A percentile compares a stretch with the other conserved stretches of the same genome.
Evolutionary conservation across 2,329 filamentous ascomycete genomes (phyloP).

Genomic region (Mariannaea sp.): DNA sequence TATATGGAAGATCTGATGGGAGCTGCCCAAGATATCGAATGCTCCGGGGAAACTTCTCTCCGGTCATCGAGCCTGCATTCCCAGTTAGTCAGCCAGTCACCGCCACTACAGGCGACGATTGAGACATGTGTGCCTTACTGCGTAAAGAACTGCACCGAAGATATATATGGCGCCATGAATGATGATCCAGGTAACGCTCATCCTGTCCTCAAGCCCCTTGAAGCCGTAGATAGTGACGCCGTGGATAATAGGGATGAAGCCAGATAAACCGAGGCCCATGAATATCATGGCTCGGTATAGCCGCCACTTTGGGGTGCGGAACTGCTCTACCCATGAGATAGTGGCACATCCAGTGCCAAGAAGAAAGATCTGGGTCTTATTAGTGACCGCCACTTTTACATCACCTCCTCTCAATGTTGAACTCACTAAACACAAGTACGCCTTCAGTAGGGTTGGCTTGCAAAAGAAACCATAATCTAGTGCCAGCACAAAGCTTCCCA

Average conservation of each 20-base stretch:
- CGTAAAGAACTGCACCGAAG: constrained; percentile 79
- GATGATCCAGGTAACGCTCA: too few species aligned
- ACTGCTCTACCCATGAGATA: constrained; percentile 19
- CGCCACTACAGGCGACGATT: neutral
- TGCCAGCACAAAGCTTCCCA: constrained; percentile 25
- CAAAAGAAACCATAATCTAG: constrained; percentile 28
- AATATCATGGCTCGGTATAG: constrained; percentile 20
- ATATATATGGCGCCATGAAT: too few species aligned
- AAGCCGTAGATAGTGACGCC: constrained; percentile 21
- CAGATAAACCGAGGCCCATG: constrained; percentile 17
- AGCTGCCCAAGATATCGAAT: constrained; percentile 88
- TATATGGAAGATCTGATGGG: constrained; percentile 90
- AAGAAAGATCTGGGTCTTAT: constrained; percentile 18
- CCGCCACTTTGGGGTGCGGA: constrained; percentile 22
- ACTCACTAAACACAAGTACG: constrained; percentile 24
- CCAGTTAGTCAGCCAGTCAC: too few species aligned
- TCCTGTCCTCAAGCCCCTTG: constrained; percentile 20
- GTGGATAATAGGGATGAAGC: constrained; percentile 25
- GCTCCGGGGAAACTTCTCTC: constrained; percentile 73
- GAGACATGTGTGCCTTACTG: constrained; percentile 60
- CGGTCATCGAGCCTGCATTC: constrained; percentile 67
- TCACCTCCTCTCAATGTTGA: too few species aligned
- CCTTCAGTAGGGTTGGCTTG: constrained; percentile 16
- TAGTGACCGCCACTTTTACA: too few species aligned
- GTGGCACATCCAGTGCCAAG: constrained; percentile 15